Evolutionary conservation across 2,329 filamentous ascomycete species (phyloP).

Genomic region (Ophiocordyceps camponoti-floridani): DNA sequence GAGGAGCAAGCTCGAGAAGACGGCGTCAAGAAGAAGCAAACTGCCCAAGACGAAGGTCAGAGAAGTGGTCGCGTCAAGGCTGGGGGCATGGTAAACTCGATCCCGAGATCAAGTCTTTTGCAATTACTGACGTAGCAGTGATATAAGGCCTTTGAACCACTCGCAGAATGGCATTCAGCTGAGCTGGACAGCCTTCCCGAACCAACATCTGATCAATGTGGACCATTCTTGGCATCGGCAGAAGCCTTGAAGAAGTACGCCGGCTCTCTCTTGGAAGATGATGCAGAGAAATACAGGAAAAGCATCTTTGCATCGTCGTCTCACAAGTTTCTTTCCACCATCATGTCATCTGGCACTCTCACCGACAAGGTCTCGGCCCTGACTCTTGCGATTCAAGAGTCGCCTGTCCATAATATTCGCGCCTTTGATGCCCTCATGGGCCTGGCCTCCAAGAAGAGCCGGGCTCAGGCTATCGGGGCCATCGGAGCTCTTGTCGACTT

Average conservation of each 20-base stretch:
- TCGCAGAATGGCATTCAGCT: constrained; percentile 37
- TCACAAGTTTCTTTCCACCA: constrained; percentile 89
- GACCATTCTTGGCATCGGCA: constrained; percentile 23
- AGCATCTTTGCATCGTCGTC: constrained; percentile 68
- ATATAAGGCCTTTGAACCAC: constrained; percentile 34
- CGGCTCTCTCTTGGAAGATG: constrained; percentile 54
- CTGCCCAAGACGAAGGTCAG: neutral
- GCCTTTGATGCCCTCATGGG: constrained; percentile 70
- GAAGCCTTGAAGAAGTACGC: constrained; percentile 50
- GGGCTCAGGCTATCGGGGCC: constrained; percentile 84
- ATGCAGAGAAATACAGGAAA: constrained; percentile 57
- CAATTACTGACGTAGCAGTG: constrained; percentile 15
- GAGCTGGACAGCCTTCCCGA: constrained; percentile 23
- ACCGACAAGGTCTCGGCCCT: constrained; percentile 93
- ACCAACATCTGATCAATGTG: constrained; percentile 25
- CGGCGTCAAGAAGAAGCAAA: neutral
- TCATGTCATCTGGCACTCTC: constrained; percentile 90
- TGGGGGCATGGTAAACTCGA: constrained; percentile 16
- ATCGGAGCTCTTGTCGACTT: constrained; percentile 87
- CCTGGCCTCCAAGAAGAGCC: constrained; percentile 82
- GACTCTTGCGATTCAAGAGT: constrained; percentile 88
- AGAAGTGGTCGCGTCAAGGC: constrained; percentile 7
- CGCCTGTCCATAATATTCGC: constrained; percentile 80
- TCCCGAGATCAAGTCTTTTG: constrained; percentile 1
- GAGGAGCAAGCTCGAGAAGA: constrained; percentile 8